Base-by-base conservation (phyloP, 495 filamentous ascomycete species). In the Aspergillus ellipticus region DNA sequence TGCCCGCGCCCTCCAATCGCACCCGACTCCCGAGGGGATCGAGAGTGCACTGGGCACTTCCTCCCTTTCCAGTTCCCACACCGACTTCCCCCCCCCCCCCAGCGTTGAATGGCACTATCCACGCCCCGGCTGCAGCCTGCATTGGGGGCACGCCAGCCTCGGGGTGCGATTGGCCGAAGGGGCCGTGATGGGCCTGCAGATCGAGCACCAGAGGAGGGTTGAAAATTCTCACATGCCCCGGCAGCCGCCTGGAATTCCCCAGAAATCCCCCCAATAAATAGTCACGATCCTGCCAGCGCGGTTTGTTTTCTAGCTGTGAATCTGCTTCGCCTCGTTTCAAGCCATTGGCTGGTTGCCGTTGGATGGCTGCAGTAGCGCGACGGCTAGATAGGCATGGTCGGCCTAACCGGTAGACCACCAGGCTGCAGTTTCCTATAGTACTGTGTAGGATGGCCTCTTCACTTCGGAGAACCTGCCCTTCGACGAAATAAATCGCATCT, bases 231-330 rank as follows among this genome's bases (percentile, higher is more conserved):
- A 48, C 45, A 48, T 48, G 45, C 45, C 28, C 45, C 45, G 17
- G n/a, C 17, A 48, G 13, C 45, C 45, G 28, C 45, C 24, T 24
- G 43, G 19, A 26, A 47, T 24, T 39, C 35, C 35, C 35, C 35
- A 39, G 35, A 39, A 39, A 39, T n/a, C 35, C n/a, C 35, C 11
- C 11, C 24, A 48, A 28, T n/a, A 29, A 48, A 22, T 29, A 28
- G 28, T 29, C 45, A 5, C 45, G 45, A 47, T 46, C 42, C 28
- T 39, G 33, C 52, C 26, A 54, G 43, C 20, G 52, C 52, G 52
- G 29, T 46, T 54, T 21, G 42, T 47, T 37, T 46, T 54, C 52
- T 31, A 54, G 52, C 13, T 28, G 42, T 33, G 20, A 35, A 47
- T 37, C 42, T 42, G 29, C 15, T 24, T 20, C 37, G 39, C 39